Evolutionary conservation across 495 filamentous ascomycete species (phyloP).

Genomic region (Penicillium argentinense): DNA sequence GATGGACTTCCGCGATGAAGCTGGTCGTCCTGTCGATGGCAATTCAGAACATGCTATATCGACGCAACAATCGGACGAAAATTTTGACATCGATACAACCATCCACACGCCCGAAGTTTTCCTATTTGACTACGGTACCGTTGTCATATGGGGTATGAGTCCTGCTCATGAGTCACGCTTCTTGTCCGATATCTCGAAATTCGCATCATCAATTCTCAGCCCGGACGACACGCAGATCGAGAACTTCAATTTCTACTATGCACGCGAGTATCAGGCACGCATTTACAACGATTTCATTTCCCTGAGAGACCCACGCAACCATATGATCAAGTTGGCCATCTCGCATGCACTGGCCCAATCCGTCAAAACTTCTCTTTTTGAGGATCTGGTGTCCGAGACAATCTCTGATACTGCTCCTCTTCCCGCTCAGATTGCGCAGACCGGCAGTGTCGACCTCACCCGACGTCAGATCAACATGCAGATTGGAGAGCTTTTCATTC

Average conservation of each 20-base stretch:
- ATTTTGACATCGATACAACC: constrained; percentile 53
- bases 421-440: constrained; percentile 83
- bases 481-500: constrained; percentile 95
- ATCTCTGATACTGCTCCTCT: constrained; percentile 88
- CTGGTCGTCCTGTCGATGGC: constrained; percentile 27
- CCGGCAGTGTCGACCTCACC: constrained; percentile 83
- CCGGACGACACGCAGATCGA: constrained; percentile 91
- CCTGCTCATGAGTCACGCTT: constrained; percentile 80
- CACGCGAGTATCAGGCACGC: constrained; percentile 90
- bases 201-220: constrained; percentile 84
- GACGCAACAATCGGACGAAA: constrained; percentile 23
- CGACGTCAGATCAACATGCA: constrained; percentile 95
- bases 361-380: constrained; percentile 95
- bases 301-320: constrained; percentile 84
- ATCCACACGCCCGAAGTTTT: constrained; percentile 94
- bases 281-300: constrained; percentile 99
- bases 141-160: constrained; percentile 99
- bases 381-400: constrained; percentile 91
- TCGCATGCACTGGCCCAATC: constrained; percentile 92
- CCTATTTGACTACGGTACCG: constrained; percentile 96
- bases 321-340: constrained; percentile 97
- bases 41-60: constrained; percentile 27
- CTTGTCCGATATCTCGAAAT: constrained; percentile 92
- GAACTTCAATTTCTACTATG: constrained; percentile 99
- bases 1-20: constrained; percentile 50